Conservation (phyloP, 2,329 filamentous ascomycete genomes). For the Colletotrichum sp. region DNA sequence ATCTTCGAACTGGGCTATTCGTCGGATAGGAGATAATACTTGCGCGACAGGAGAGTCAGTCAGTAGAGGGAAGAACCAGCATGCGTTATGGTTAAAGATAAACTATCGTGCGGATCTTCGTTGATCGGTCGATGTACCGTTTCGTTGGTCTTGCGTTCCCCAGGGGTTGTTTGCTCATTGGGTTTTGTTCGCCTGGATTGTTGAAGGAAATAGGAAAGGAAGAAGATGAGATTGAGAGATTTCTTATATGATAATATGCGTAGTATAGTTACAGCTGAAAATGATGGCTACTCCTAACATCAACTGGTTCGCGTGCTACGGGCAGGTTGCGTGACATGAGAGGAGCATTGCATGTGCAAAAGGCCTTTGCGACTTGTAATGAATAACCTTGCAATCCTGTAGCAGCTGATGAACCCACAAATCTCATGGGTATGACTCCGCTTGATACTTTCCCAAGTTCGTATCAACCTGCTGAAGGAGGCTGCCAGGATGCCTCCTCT, state of each 20-base stretch:
- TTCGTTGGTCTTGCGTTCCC: background rate
- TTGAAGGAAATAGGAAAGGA: background rate
- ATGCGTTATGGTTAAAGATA: accelerated
- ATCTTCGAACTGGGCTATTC: no score
- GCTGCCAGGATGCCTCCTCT: background rate
- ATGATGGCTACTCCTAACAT: background rate
- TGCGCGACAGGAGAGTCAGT: background rate
- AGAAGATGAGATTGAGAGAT: background rate
- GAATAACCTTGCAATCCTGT: background rate
- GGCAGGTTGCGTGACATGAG: background rate
- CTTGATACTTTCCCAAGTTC: background rate
- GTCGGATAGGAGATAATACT: background rate
- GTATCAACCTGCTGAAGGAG: background rate
- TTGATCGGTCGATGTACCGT: background rate
- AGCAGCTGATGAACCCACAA: background rate
- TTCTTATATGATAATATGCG: background rate
- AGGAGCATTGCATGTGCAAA: background rate
- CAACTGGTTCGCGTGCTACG: background rate
- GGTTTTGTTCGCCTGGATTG: background rate
- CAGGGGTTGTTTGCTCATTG: background rate
- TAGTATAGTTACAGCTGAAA: no score
- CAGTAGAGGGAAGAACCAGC: background rate
- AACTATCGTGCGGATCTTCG: accelerated
- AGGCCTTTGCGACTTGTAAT: background rate
- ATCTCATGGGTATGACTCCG: background rate